A percentile compares a stretch with the other conserved stretches of the same genome.
phyloP scores from a whole-genome alignment of 805 yeast species.

The Candida awuae region DNA sequence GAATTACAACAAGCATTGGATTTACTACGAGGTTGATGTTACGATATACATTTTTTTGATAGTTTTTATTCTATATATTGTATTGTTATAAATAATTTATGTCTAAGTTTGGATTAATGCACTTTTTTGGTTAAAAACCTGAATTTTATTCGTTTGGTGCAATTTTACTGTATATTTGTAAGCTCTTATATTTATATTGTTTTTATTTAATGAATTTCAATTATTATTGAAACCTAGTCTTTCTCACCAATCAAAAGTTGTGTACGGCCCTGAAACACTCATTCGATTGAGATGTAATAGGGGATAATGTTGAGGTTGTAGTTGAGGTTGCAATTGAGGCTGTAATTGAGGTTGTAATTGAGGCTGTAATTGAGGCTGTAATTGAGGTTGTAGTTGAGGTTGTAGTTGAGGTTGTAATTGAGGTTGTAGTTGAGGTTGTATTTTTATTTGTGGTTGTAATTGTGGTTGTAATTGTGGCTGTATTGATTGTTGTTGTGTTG shows the following conservation, averaged over 20 bases:
- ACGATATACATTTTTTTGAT: too few species aligned
- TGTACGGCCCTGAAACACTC: too few species aligned
- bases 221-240: too few species aligned
- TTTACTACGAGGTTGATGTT: slow-evolving; percentile 26
- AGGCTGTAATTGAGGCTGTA: background rate
- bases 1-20: slow-evolving; percentile 51
- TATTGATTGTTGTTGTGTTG: background rate
- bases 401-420: slow-evolving; percentile 4
- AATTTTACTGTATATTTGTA: too few species aligned
- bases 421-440: slow-evolving; percentile 6
- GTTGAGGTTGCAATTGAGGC: slow-evolving; percentile 5
- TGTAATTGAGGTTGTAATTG: slow-evolving; percentile 2
- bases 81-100: too few species aligned
- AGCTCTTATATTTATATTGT: too few species aligned
- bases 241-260: too few species aligned
- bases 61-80: too few species aligned
- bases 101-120: too few species aligned
- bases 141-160: too few species aligned
- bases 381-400: slow-evolving; percentile 2
- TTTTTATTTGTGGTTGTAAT: slow-evolving; percentile 4
- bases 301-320: slow-evolving; percentile 2
- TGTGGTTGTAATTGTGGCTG: background rate
- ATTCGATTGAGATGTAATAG: background rate
- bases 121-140: too few species aligned
- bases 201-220: too few species aligned